Base-by-base conservation (phyloP, 768 basidiomycete species). In the Phallus indusiatus region DNA sequence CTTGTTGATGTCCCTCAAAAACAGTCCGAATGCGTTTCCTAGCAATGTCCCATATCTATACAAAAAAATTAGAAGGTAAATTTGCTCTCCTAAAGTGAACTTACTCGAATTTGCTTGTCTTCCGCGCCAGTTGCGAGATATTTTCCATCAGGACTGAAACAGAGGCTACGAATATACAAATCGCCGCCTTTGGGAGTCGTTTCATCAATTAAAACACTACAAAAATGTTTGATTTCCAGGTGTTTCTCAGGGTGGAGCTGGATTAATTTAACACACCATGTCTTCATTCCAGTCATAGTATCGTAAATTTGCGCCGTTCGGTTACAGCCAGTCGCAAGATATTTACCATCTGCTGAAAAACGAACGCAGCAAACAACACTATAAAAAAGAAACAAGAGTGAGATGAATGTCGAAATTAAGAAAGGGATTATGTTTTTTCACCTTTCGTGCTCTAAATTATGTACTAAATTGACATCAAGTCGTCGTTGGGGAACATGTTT, bases 291-390 rank as follows among this genome's bases (percentile, higher is more conserved):
- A 0, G 89, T 87, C 73, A 88, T 88, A 24, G 88, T 88, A 68
- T 97, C 92, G 69, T 90, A 97, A 59, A 98, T 94, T 71, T 96
- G 94, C 18, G 94, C 92, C 0, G 92, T 91, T 47, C 91, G 80
- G 73, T 98, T 98, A 73, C 94, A 98, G 12, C 95, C 95, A 4
- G 95, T 97, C 33, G 95, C 95, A 34, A 97, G 81, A 61, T 78
- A 85, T 70, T 90, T 92, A 24, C 94, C 92, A 71, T 98, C 94
- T 14, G 91, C 89, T 54, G 92, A 95, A 74, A 96, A 95, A 60
- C 88, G 81, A 24, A 96, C 93, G 67, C 94, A 96, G 66, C 94
- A 90, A 9, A 88, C 86, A 21, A 88, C 87, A 60, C 86, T 87
- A 61, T 18, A 21, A 22, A 12, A 49, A 18, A 11, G n/a, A n/a